Evolutionary conservation across 2,329 filamentous ascomycete species (phyloP), one percentile per base, ranked within the genome.

Genomic region (Calonectria leucothoes): DNA sequence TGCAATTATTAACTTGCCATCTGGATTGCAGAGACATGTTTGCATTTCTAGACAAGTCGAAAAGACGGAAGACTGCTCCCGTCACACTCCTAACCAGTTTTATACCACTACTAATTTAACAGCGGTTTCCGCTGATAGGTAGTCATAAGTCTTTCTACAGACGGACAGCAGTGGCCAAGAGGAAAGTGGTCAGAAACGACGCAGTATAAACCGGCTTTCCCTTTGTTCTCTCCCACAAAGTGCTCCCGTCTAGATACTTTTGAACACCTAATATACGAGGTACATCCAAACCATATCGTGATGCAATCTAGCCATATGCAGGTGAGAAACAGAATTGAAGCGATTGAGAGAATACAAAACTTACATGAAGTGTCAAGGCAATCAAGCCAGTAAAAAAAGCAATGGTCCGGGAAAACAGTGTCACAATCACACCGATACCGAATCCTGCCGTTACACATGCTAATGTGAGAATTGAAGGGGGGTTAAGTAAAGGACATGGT

Each of bases 151-250:
- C 4, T 10, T 69, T 51, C 77, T 85, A 91, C 71, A 93, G 88
- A 65, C 79, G 82, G 69, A 83, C 82, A 78, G 86, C 84, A 17
- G 84, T 84, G 64, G 93, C 93, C 80, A 95, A 84, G 31, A 93
- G 90, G 84, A 95, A 95, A 33, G 94, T 93, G 51, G 91, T 80
- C n/a, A 92, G 91, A 82, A 96, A 95, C 4, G 92, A 91, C 27
- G 92, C 82, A 81, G 93, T 93, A 81, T 94, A 93, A 23, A 90
- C 89, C 2, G 91, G 88, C 77, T 92, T 90, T 73, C 89, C 87
- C 78, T 89, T 87, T 67, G 93, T 83, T 57, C 88, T 85, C 6
- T 86, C 87, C 57, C 88, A 82, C 51, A 90, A 78, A 20, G 84
- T 82, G 51, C 86, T 87, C 63, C 82, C 78, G 27, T 82, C 79